A percentile compares a stretch with the other conserved stretches of the same genome.
These are phyloP conservation scores for Hypoxylon sp. DNA, from an alignment of 2,329 filamentous ascomycete species.

Conservation along the genomic window DNA sequence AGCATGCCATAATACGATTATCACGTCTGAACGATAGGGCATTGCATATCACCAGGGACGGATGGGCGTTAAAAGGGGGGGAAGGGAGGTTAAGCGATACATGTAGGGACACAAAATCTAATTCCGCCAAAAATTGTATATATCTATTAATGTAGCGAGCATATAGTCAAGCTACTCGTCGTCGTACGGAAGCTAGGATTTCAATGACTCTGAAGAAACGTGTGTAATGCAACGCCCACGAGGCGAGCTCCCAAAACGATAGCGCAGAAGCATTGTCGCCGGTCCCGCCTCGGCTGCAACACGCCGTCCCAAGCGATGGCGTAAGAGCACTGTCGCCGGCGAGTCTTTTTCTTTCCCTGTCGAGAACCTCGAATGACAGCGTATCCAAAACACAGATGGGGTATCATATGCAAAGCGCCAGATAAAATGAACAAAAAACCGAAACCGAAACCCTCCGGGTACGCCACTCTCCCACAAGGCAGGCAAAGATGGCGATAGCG, in stretches of 20 bases:
- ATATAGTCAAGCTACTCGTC: slow-evolving; percentile 29
- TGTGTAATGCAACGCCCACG: slow-evolving; percentile 47
- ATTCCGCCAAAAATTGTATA: slow-evolving; percentile 34
- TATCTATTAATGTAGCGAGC: slow-evolving; percentile 36
- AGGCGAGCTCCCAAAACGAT: slow-evolving; percentile 52
- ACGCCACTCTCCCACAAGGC: slow-evolving; percentile 30
- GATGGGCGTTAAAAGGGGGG: neutral
- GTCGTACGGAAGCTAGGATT: slow-evolving; percentile 23
- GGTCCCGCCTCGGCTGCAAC: slow-evolving; percentile 53
- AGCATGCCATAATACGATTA: slow-evolving; percentile 1
- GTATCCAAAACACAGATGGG: slow-evolving; percentile 62
- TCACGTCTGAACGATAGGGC: neutral
- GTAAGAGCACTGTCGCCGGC: slow-evolving; percentile 56
- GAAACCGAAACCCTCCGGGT: slow-evolving; percentile 27
- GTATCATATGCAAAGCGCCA: slow-evolving; percentile 57
- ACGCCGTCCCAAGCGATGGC: slow-evolving; percentile 58
- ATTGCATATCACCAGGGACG: slow-evolving; percentile 1
- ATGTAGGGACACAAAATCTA: slow-evolving; percentile 26
- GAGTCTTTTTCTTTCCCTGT: slow-evolving; percentile 39
- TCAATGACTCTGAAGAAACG: slow-evolving; percentile 37
- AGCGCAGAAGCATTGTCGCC: slow-evolving; percentile 64
- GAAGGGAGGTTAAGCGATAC: slow-evolving; percentile 10
- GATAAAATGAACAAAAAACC: slow-evolving; percentile 35
- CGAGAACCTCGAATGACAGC: slow-evolving; percentile 54
- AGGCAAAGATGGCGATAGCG: slow-evolving; percentile 48